Evolutionary conservation across 164 flowering plant genomes (phyloP).

Genomic region (Kingdonia uniflora): DNA sequence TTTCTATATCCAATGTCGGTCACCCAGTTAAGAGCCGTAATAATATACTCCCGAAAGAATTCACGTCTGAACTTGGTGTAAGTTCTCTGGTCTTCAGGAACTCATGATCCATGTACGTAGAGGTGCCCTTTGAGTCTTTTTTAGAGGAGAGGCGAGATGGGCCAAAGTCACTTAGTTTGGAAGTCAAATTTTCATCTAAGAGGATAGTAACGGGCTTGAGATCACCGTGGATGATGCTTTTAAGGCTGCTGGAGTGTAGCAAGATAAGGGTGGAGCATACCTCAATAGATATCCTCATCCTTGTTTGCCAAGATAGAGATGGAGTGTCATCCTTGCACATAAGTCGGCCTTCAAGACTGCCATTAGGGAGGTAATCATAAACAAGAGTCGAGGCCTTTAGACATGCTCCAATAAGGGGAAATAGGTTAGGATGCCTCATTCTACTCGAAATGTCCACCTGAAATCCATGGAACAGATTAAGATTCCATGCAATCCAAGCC

Average conservation of each 20-base stretch:
- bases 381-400: constrained; percentile 65
- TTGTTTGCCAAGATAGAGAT: constrained; percentile 73
- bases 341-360: constrained; percentile 92
- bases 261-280: constrained; percentile 76
- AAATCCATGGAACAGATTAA: constrained; percentile 6
- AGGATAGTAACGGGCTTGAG: constrained; percentile 74
- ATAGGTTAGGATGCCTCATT: constrained; percentile 77
- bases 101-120: constrained; percentile 71
- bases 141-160: constrained; percentile 21
- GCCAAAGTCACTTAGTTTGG: constrained; percentile 81
- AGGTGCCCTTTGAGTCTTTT: constrained; percentile 49
- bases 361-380: constrained; percentile 77
- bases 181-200: constrained; percentile 47
- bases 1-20: constrained; percentile 48
- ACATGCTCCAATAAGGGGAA: constrained; percentile 85
- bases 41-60: constrained; percentile 73
- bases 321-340: constrained; percentile 51
- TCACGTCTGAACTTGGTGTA: constrained; percentile 68
- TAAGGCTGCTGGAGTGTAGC: constrained; percentile 57
- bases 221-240: constrained; percentile 67
- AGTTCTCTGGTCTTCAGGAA: constrained; percentile 59
- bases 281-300: constrained; percentile 67
- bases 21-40: constrained; percentile 62
- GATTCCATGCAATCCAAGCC: too few relatives aligned
- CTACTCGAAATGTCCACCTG: constrained; percentile 77